Percentiles rank a stretch among this genome's conserved stretches.
Conservation (phyloP, 306 rosid species). For the Citrullus mucosospermus region DNA sequence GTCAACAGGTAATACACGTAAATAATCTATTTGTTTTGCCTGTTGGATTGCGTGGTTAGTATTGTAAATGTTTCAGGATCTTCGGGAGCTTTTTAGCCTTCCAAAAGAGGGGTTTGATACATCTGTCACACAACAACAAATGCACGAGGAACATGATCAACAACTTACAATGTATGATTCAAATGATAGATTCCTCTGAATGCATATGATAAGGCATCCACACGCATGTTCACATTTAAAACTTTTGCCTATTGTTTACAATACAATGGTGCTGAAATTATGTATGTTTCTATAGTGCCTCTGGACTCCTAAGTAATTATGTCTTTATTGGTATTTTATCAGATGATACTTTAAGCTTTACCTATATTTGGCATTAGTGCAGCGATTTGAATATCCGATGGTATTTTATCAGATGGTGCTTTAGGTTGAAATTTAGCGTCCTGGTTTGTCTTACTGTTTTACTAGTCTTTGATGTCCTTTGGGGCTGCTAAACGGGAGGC, state of each 20-base stretch:
- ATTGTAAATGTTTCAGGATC: conserved; percentile 47
- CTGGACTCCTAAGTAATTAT: background rate
- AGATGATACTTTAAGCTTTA: background rate
- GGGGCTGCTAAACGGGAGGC: background rate
- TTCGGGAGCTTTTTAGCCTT: conserved; percentile 76
- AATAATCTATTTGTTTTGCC: background rate
- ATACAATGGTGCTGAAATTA: background rate
- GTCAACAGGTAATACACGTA: conserved; percentile 64
- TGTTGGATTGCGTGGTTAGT: background rate
- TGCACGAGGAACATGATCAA: conserved; percentile 72
- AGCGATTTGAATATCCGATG: background rate
- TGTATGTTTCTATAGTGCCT: background rate
- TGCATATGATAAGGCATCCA: background rate
- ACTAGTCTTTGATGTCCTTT: background rate
- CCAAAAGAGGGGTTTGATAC: conserved; percentile 89
- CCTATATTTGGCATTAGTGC: background rate
- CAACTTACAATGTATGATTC: conserved; percentile 44
- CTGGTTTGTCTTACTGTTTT: background rate
- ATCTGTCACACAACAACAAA: conserved; percentile 75
- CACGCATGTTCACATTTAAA: background rate
- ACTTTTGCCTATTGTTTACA: background rate
- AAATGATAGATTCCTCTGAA: background rate
- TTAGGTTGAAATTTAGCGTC: background rate
- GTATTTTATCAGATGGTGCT: no score
- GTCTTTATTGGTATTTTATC: background rate